These are phyloP conservation scores for Brassica hybrid DNA, from an alignment of 441 rosid genomes.

Conservation along the genomic window DNA sequence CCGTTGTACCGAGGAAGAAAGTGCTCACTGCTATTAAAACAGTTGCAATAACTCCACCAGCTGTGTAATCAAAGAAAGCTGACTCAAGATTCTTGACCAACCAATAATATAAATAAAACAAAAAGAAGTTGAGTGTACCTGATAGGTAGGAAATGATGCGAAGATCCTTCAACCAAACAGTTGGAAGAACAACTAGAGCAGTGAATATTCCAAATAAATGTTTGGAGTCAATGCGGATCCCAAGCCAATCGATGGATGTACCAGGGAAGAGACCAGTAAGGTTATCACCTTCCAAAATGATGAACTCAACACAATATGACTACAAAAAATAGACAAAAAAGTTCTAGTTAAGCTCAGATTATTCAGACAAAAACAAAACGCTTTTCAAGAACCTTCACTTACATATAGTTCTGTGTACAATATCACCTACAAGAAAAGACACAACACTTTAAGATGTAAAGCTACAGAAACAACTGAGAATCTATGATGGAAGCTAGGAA, in stretches of 20 bases:
- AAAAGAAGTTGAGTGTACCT: conserved; percentile 47
- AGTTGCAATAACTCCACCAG: conserved; percentile 85
- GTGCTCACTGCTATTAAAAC: conserved; percentile 60
- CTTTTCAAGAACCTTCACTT: conserved; percentile 44
- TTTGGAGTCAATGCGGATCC: conserved; percentile 62
- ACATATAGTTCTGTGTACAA: conserved; percentile 73
- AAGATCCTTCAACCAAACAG: conserved; percentile 80
- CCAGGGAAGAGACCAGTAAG: conserved; percentile 84
- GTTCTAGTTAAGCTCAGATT: not conserved
- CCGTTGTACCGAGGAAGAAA: conserved; percentile 56
- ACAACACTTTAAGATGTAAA: conserved; percentile 30
- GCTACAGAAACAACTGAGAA: conserved; percentile 20
- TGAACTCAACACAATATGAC: conserved; percentile 78
- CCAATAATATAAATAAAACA: not conserved
- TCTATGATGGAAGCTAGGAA: not conserved
- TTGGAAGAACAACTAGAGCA: conserved; percentile 79
- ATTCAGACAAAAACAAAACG: conserved; percentile 15
- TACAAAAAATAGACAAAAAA: conserved; percentile 43
- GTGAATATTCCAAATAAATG: conserved; percentile 80
- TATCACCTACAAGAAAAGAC: conserved; percentile 52
- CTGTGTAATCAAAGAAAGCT: conserved; percentile 47
- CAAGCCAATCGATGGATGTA: conserved; percentile 59
- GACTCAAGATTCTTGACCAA: conserved; percentile 26
- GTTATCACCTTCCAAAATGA: too few relatives aligned
- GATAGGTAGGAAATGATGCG: conserved; percentile 85